Evolutionary conservation across 164 flowering plant species (phyloP).

Genomic region (Magnolia kwangsiensis): DNA sequence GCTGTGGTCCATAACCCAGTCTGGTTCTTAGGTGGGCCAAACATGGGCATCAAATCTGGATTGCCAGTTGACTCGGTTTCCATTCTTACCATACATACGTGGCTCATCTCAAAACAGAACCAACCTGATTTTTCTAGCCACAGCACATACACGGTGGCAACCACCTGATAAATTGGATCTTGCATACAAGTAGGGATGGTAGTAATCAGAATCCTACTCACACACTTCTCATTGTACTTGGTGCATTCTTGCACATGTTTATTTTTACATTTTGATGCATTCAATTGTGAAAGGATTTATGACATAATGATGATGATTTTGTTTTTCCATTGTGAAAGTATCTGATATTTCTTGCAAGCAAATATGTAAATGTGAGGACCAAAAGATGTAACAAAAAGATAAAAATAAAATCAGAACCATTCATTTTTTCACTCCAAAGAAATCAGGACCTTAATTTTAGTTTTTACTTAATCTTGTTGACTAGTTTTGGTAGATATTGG

Average conservation of each 20-base stretch:
- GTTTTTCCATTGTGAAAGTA: not conserved
- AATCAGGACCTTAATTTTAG: not conserved
- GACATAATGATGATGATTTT: not conserved
- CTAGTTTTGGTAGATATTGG: constrained; percentile 62
- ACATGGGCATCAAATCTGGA: no score
- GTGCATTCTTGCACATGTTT: not conserved
- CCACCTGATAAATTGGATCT: no score
- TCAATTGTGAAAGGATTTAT: not conserved
- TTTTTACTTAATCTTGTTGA: not conserved
- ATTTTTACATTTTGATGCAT: not conserved
- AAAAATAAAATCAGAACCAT: no score
- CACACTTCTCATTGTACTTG: not conserved
- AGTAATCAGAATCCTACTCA: not conserved
- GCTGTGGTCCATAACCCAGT: no score
- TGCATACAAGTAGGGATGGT: no score
- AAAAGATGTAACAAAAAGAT: not conserved
- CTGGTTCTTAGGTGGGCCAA: no score
- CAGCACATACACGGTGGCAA: no score
- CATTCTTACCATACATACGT: no score
- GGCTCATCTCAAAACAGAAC: no score
- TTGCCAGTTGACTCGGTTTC: no score
- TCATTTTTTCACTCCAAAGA: not conserved
- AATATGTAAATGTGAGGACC: not conserved
- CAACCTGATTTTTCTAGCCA: no score
- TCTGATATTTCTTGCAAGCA: not conserved